A percentile compares a stretch with the other conserved stretches of the same genome.
Conservation (phyloP, 2,329 filamentous ascomycete species). For the Magnaporthales sp. region DNA sequence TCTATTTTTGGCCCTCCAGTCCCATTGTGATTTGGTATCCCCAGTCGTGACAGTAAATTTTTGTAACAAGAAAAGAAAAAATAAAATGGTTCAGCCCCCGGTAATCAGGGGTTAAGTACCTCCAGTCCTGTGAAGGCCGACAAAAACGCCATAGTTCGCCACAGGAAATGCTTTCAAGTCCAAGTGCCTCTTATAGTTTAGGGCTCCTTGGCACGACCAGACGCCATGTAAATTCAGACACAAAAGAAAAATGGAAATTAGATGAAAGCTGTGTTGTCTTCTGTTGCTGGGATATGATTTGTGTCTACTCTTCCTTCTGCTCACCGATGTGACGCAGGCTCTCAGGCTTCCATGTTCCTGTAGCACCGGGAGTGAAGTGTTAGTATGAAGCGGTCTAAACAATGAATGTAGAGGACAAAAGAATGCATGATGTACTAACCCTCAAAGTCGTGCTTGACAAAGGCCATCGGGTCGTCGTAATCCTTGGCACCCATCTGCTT, state of each 20-base stretch:
- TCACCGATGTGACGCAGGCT: conserved; percentile 6
- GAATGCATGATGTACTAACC: conserved; percentile 46
- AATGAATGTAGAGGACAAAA: background rate
- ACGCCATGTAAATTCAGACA: background rate
- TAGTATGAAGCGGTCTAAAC: background rate
- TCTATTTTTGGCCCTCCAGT: background rate
- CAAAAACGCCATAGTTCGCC: conserved; percentile 3
- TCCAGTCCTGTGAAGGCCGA: background rate
- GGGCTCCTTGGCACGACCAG: background rate
- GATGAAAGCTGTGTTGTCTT: background rate
- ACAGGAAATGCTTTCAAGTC: background rate
- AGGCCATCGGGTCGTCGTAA: conserved; percentile 87
- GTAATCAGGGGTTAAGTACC: background rate
- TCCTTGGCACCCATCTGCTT: conserved; percentile 87
- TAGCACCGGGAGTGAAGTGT: background rate
- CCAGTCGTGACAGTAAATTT: background rate
- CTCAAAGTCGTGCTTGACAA: conserved; percentile 95
- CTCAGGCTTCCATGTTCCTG: conserved; percentile 6
- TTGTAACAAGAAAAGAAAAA: background rate
- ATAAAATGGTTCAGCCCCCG: background rate
- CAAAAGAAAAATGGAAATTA: background rate
- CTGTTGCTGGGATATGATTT: background rate
- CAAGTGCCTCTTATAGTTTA: background rate
- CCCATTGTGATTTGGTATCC: background rate
- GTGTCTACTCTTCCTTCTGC: background rate